Conservation (phyloP, 768 basidiomycete genomes). For the Sarcomyxa edulis region DNA sequence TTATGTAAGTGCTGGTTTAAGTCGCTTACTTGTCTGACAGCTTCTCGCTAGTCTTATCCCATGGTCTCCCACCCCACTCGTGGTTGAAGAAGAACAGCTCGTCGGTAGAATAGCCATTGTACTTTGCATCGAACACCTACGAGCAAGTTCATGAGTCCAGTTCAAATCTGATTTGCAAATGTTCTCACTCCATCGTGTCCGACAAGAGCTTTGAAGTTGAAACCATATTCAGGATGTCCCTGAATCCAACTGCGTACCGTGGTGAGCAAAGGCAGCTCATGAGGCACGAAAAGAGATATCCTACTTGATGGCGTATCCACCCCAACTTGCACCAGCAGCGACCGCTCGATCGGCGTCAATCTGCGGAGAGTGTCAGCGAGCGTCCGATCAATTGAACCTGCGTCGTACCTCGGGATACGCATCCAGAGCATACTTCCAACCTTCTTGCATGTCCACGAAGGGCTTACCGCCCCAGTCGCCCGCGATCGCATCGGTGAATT, state of each 20-base stretch:
- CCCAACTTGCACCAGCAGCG: slow-evolving; percentile 80
- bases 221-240: slow-evolving; percentile 84
- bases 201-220: slow-evolving; percentile 87
- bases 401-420: slow-evolving; percentile 59
- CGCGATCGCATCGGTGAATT: slow-evolving; percentile 74
- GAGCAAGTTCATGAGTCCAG: slow-evolving; percentile 1
- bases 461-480: slow-evolving; percentile 87
- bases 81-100: slow-evolving; percentile 91
- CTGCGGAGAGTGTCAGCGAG: slow-evolving; percentile 24
- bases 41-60: slow-evolving; percentile 54
- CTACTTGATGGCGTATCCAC: slow-evolving; percentile 87
- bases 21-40: slow-evolving; percentile 49
- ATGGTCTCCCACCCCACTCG: slow-evolving; percentile 81
- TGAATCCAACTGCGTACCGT: slow-evolving; percentile 75
- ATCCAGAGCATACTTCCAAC: slow-evolving; percentile 67
- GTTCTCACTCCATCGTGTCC: slow-evolving; percentile 81
- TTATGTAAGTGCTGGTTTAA: too few species aligned
- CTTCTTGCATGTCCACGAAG: slow-evolving; percentile 69
- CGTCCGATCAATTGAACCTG: neutral
- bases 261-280: slow-evolving; percentile 3
- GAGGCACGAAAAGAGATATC: slow-evolving; percentile 12
- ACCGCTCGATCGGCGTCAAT: slow-evolving; percentile 66
- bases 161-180: neutral
- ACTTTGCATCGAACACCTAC: slow-evolving; percentile 70
- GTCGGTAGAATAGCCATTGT: slow-evolving; percentile 87